These are phyloP conservation scores for Eucalyptus curtisii DNA, from an alignment of 345 rosid genomes.

Conservation along the genomic window DNA sequence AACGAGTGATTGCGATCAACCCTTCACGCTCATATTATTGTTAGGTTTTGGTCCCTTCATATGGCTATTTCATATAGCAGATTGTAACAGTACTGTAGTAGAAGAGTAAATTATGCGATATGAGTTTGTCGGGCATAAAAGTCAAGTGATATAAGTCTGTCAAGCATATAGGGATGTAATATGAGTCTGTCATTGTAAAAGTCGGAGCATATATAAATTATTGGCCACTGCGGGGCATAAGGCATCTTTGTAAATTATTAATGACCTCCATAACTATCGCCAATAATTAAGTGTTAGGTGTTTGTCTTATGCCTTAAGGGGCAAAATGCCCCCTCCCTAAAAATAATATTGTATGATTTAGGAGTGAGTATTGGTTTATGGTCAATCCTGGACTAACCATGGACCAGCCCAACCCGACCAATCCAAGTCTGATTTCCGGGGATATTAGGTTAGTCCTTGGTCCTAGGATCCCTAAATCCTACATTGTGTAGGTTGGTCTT, in stretches of 20 bases:
- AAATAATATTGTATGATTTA: no score
- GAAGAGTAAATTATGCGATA: no score
- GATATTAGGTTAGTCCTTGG: no score
- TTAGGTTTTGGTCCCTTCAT: neutral
- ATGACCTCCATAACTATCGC: neutral
- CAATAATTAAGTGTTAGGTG: neutral
- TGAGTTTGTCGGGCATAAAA: no score
- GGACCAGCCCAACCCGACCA: no score
- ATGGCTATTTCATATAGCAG: neutral
- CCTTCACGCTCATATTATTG: neutral
- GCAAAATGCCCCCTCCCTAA: neutral
- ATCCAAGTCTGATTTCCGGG: rapidly evolving
- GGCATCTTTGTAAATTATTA: neutral
- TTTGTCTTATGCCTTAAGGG: neutral
- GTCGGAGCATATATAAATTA: neutral
- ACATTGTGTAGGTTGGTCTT: no score
- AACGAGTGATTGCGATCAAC: neutral
- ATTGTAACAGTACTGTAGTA: no score
- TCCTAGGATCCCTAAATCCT: no score
- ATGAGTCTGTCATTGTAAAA: neutral
- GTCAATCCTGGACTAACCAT: no score
- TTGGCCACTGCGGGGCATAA: neutral
- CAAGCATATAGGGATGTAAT: neutral
- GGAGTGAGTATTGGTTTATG: no score
- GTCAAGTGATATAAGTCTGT: no score